Conservation (phyloP, 306 rosid species). For the Rubus idaeus region DNA sequence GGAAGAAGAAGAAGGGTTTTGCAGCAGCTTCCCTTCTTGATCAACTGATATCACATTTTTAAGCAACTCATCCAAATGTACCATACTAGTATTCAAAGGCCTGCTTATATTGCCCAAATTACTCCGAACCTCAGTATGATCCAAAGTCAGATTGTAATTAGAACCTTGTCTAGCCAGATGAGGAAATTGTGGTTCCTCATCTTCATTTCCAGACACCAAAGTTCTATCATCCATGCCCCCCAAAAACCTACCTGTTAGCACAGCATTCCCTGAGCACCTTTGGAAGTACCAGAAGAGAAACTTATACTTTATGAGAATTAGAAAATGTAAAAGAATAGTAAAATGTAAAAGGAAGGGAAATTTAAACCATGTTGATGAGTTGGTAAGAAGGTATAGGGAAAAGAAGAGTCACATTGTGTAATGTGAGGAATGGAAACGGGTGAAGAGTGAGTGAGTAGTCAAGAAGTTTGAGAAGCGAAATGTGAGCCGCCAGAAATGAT, state of each 20-base stretch:
- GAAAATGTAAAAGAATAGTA: not conserved
- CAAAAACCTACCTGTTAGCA: not conserved
- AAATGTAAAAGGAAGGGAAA: not conserved
- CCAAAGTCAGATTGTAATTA: slow-evolving; percentile 27
- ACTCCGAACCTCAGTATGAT: slow-evolving; percentile 37
- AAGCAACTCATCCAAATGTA: slow-evolving; percentile 39
- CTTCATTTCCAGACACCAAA: slow-evolving; percentile 34
- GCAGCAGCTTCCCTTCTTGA: slow-evolving; percentile 34
- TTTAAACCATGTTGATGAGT: not conserved
- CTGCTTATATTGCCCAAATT: slow-evolving; percentile 32
- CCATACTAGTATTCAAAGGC: slow-evolving; percentile 19
- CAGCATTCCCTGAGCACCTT: not conserved
- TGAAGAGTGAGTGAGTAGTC: not conserved
- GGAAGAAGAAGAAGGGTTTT: slow-evolving; percentile 30
- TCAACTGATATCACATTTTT: slow-evolving; percentile 36
- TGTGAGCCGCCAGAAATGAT: slow-evolving; percentile 40
- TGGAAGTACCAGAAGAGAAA: not conserved
- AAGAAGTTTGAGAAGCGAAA: slow-evolving; percentile 25
- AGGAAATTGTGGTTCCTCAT: slow-evolving; percentile 24
- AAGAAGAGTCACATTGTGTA: slow-evolving; percentile 2
- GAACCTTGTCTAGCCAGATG: slow-evolving; percentile 23
- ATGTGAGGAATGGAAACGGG: not conserved
- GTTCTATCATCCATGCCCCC: slow-evolving; percentile 26
- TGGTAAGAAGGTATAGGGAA: not conserved
- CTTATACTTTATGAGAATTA: no score